Percentiles rank a stretch among this genome's conserved stretches.
Evolutionary conservation across 345 rosid species (phyloP).

Genomic region (Diplotaxis tenuifolia): DNA sequence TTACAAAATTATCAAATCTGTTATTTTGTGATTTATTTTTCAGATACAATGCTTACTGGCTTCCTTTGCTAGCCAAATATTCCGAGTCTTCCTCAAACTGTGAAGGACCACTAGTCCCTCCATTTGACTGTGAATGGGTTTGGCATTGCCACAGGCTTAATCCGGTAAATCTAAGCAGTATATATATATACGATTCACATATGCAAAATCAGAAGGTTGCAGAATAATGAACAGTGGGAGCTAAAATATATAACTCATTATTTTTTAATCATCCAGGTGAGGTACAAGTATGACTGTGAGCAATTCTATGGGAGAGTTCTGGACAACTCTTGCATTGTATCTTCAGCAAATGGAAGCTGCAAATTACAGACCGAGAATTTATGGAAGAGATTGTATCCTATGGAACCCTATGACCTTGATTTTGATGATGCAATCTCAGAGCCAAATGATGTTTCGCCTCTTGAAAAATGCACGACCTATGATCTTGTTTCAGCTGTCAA

Average conservation of each 20-base stretch:
- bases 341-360: slow-evolving; percentile 52
- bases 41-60: slow-evolving; percentile 88
- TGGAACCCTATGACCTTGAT: slow-evolving; percentile 61
- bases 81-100: slow-evolving; percentile 34
- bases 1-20: neutral
- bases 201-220: no score
- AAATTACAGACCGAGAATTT: slow-evolving; percentile 47
- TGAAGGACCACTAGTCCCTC: slow-evolving; percentile 70
- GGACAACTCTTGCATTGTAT: slow-evolving; percentile 51
- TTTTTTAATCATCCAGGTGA: slow-evolving; percentile 35
- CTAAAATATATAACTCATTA: no score
- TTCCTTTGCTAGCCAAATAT: slow-evolving; percentile 75
- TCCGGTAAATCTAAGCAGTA: no score
- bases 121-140: slow-evolving; percentile 88
- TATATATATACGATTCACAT: no score
- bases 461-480: slow-evolving; percentile 29
- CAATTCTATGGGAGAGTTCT: slow-evolving; percentile 60
- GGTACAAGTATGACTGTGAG: slow-evolving; percentile 56
- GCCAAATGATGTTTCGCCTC: neutral
- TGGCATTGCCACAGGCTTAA: slow-evolving; percentile 84
- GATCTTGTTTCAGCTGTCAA: slow-evolving; percentile 75
- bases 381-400: slow-evolving; percentile 61
- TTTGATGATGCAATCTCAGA: slow-evolving; percentile 23
- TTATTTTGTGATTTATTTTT: neutral
- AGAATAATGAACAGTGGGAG: no score